Evolutionary conservation across 768 basidiomycete species (phyloP).

Genomic region (Tulasnella sp.): DNA sequence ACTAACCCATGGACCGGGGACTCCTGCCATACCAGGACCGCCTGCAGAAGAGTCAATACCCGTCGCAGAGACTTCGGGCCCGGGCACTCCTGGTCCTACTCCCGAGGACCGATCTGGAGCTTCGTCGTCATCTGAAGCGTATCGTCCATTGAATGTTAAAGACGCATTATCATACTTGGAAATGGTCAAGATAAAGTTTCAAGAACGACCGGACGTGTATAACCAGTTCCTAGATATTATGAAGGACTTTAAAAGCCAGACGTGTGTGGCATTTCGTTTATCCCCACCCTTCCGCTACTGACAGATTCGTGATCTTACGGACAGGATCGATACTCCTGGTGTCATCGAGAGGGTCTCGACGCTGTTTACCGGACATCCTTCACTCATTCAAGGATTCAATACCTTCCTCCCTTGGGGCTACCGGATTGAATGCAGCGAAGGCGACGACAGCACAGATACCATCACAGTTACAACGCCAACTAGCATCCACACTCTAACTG

Average conservation of each 20-base stretch:
- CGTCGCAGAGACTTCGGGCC: not conserved
- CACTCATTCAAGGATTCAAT: constrained; percentile 96
- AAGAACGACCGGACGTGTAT: constrained; percentile 40
- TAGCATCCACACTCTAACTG: constrained; percentile 42
- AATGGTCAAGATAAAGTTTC: constrained; percentile 44
- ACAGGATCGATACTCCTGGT: constrained; percentile 94
- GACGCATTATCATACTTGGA: constrained; percentile 44
- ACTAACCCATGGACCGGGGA: constrained; percentile 27
- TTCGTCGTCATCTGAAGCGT: constrained; percentile 29
- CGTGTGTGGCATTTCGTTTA: constrained; percentile 54
- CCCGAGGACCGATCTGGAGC: constrained; percentile 25
- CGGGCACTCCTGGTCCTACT: constrained; percentile 31
- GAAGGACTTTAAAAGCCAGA: constrained; percentile 99
- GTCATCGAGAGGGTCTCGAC: constrained; percentile 95
- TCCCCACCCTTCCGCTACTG: not conserved
- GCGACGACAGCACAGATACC: constrained; percentile 45
- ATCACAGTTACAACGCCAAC: constrained; percentile 46
- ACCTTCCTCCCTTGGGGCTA: constrained; percentile 95
- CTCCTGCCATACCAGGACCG: constrained; percentile 9
- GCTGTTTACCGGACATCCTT: constrained; percentile 87
- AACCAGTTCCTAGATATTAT: constrained; percentile 41
- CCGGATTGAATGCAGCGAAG: constrained; percentile 67
- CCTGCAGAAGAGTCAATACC: not conserved
- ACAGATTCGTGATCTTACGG: too few species aligned
- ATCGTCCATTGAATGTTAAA: constrained; percentile 36